Percentiles rank a stretch among this genome's conserved stretches.
Evolutionary conservation across 495 filamentous ascomycete genomes (phyloP).

Genomic region (Penicillium subrubescens): DNA sequence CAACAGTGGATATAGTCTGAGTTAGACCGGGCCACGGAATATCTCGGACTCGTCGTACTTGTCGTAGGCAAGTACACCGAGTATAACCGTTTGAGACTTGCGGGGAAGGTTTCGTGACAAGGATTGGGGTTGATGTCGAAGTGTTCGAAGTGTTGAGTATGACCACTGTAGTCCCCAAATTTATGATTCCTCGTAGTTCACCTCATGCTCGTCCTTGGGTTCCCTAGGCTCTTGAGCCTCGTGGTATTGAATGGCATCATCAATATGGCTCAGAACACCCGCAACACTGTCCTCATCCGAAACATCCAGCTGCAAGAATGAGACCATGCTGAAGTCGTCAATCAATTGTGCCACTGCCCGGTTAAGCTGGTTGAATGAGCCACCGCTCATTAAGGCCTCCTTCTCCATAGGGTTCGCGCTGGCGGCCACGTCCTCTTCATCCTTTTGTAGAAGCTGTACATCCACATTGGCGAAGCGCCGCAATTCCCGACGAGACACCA

Average conservation of each 20-base stretch:
- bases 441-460: slow-evolving; percentile 67
- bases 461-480: slow-evolving; percentile 88
- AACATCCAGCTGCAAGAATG: slow-evolving; percentile 84
- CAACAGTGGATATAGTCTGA: background rate
- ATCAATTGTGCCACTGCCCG: slow-evolving; percentile 84
- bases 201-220: slow-evolving; percentile 74
- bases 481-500: slow-evolving; percentile 77
- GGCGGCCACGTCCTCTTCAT: slow-evolving; percentile 42
- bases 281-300: slow-evolving; percentile 93
- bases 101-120: background rate
- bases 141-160: background rate
- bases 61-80: background rate
- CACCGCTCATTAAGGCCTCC: slow-evolving; percentile 73
- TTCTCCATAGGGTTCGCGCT: slow-evolving; percentile 57
- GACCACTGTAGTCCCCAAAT: background rate
- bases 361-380: slow-evolving; percentile 77
- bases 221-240: slow-evolving; percentile 95
- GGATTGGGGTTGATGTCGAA: background rate
- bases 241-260: slow-evolving; percentile 93
- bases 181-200: slow-evolving; percentile 58
- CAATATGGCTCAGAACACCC: slow-evolving; percentile 92
- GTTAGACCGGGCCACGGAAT: background rate
- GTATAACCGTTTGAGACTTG: background rate
- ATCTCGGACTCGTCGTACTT: background rate
- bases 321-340: slow-evolving; percentile 97